Evolutionary conservation across 2,329 filamentous ascomycete species (phyloP).

Genomic region (Ophiocordyceps robertsii): DNA sequence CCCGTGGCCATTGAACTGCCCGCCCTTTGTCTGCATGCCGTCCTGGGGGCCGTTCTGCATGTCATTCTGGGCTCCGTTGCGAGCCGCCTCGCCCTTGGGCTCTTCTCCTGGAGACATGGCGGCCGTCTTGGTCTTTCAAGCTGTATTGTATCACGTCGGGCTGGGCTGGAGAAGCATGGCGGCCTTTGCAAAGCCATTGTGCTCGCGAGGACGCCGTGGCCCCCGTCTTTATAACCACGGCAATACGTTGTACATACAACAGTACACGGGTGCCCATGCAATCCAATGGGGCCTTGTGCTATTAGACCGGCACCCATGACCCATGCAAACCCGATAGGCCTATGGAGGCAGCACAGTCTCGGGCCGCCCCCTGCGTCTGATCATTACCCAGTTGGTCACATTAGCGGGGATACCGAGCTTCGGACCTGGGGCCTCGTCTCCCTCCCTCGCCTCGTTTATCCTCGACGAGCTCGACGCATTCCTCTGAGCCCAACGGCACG

Average conservation of each 20-base stretch:
- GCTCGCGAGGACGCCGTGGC: too few species aligned
- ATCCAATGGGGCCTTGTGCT: background rate
- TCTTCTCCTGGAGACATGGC: background rate
- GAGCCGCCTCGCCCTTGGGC: background rate
- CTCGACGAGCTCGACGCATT: background rate
- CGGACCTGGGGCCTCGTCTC: background rate
- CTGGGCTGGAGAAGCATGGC: too few species aligned
- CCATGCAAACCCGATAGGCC: too few species aligned
- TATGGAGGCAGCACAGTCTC: too few species aligned
- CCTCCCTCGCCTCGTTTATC: background rate
- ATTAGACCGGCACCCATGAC: background rate
- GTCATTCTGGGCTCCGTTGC: background rate
- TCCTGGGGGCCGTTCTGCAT: background rate
- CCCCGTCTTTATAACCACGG: too few species aligned
- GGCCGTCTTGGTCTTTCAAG: background rate
- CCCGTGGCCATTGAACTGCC: conserved; percentile 5
- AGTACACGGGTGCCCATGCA: too few species aligned
- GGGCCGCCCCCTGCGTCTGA: background rate
- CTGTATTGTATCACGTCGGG: background rate
- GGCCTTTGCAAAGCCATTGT: too few species aligned
- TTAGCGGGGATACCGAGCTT: background rate
- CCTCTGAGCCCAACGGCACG: too few species aligned
- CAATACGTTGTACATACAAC: too few species aligned
- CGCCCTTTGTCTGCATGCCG: conserved; percentile 5
- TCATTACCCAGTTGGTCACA: background rate